These are phyloP conservation scores for Globisporangium viniferum DNA, from an alignment of 352 stramenopile genomes.

Conservation along the genomic window DNA sequence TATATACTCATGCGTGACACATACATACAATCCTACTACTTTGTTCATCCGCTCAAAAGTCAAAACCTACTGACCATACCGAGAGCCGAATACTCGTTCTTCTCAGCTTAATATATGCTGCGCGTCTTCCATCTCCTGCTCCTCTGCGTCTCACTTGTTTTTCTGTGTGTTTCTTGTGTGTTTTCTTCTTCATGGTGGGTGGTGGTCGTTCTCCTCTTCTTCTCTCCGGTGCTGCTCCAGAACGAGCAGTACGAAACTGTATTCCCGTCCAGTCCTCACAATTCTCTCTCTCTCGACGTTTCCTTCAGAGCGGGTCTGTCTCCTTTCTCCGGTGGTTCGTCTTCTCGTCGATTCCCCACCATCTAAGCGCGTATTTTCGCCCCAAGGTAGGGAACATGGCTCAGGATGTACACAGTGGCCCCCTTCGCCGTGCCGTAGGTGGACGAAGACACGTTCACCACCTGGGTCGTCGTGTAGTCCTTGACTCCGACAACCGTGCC, in stretches of 20 bases:
- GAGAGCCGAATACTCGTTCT: not conserved
- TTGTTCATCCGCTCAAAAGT: constrained; percentile 7
- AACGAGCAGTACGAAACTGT: not conserved
- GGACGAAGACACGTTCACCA: constrained; percentile 66
- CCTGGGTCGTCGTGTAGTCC: constrained; percentile 64
- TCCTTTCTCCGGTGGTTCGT: constrained; percentile 12
- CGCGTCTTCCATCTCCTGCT: not conserved
- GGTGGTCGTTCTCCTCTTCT: not conserved
- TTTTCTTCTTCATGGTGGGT: constrained; percentile 1
- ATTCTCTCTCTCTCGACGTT: constrained; percentile 11
- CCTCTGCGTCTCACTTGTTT: not conserved
- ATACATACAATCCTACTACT: constrained; percentile 11
- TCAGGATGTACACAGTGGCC: constrained; percentile 47
- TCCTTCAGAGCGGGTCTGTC: constrained; percentile 8
- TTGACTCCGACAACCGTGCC: constrained; percentile 45
- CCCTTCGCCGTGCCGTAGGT: constrained; percentile 53
- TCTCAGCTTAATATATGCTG: not conserved
- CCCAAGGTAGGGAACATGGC: constrained; percentile 59
- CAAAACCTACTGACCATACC: constrained; percentile 3
- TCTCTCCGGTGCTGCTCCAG: constrained; percentile 1
- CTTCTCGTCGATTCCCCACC: constrained; percentile 20
- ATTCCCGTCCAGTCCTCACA: not conserved
- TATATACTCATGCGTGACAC: constrained; percentile 4
- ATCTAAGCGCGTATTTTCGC: constrained; percentile 61
- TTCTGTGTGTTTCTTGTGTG: not conserved